phyloP scores from a whole-genome alignment of 2,329 filamentous ascomycete species.

The Fusarium fujikuroi region DNA sequence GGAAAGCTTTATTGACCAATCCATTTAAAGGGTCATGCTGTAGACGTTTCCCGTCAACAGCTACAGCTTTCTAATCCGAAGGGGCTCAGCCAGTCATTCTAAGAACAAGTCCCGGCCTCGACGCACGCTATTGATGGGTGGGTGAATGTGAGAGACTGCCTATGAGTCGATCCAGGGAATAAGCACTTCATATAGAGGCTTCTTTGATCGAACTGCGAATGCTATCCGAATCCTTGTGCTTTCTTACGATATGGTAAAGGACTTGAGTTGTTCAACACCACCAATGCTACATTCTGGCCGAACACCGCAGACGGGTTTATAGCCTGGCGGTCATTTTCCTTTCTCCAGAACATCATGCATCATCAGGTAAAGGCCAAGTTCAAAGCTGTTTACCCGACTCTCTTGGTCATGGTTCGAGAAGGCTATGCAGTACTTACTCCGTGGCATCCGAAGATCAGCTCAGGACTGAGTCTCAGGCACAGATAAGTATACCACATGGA shows the following conservation, averaged over 20 bases:
- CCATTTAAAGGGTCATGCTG: rapidly evolving
- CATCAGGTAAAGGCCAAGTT: too few species aligned
- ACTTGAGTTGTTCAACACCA: not conserved
- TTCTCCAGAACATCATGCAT: too few species aligned
- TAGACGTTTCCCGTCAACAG: rapidly evolving
- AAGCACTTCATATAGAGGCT: not conserved
- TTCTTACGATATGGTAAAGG: not conserved
- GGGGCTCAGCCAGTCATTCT: rapidly evolving
- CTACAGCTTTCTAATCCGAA: not conserved
- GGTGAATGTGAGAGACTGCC: rapidly evolving
- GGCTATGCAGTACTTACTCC: not conserved
- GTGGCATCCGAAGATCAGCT: not conserved
- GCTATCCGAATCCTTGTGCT: not conserved
- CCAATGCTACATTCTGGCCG: not conserved
- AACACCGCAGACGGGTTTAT: not conserved
- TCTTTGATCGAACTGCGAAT: rapidly evolving
- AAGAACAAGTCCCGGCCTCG: not conserved
- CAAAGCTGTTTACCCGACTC: rapidly evolving
- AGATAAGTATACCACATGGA: not conserved
- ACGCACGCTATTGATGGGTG: not conserved
- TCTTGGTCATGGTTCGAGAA: not conserved
- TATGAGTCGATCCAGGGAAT: rapidly evolving
- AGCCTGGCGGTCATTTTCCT: not conserved
- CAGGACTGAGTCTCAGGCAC: not conserved
- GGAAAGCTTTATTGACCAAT: rapidly evolving